phyloP scores from a whole-genome alignment of 164 flowering plant genomes.

The Cinnamomum chago region DNA sequence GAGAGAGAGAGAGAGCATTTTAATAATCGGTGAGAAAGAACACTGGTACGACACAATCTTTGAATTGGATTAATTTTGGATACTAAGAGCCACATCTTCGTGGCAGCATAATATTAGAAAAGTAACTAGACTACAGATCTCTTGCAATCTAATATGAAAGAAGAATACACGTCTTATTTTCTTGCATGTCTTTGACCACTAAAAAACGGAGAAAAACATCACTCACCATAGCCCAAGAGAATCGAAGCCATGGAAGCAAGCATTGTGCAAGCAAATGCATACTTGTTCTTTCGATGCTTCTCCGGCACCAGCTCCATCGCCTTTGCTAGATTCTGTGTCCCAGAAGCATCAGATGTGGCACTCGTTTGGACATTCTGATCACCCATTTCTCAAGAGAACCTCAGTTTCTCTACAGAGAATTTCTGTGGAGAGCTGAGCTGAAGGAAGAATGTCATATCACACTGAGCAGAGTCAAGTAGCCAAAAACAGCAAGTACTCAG shows the following conservation, averaged over 20 bases:
- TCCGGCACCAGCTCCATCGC: neutral
- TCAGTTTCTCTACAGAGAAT: no score
- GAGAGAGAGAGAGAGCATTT: no score
- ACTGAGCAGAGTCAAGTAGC: no score
- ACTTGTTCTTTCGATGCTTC: constrained; percentile 19
- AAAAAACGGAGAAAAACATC: neutral
- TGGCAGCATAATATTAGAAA: no score
- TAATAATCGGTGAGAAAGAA: no score
- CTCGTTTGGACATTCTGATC: neutral
- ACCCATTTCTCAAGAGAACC: neutral
- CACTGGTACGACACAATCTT: no score
- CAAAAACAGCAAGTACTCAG: neutral
- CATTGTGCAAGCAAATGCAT: constrained; percentile 13
- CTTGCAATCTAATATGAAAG: no score
- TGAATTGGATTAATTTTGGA: no score
- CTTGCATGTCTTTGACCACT: neutral
- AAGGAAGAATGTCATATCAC: no score
- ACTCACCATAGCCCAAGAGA: constrained; percentile 31
- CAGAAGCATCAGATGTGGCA: neutral
- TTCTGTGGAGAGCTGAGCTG: no score
- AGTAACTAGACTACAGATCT: no score
- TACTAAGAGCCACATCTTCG: no score
- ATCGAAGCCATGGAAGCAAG: constrained; percentile 35
- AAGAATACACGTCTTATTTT: neutral
- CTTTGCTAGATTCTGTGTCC: neutral